phyloP scores from a whole-genome alignment of 305 asterid genomes.

The Fraxinus dipetala region DNA sequence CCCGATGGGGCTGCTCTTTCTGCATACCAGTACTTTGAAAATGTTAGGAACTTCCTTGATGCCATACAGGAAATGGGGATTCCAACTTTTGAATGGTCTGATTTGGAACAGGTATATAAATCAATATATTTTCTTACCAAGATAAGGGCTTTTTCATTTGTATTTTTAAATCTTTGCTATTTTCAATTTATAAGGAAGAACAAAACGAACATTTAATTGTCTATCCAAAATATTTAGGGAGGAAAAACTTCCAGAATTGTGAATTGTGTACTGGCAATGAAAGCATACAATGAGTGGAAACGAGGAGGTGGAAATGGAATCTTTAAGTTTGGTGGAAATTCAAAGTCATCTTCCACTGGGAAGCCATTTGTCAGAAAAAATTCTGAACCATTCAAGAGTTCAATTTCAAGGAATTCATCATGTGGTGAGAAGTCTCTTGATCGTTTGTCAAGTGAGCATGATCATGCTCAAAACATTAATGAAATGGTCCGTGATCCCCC shows the following conservation, averaged over 20 bases:
- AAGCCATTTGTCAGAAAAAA: slow-evolving; percentile 59
- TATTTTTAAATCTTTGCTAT: slow-evolving; percentile 10
- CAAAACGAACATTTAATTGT: background rate
- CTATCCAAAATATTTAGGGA: slow-evolving; percentile 44
- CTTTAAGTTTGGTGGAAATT: slow-evolving; percentile 67
- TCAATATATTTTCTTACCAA: background rate
- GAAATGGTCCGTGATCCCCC: slow-evolving; percentile 50
- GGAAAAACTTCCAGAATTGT: slow-evolving; percentile 82
- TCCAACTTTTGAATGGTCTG: slow-evolving; percentile 92
- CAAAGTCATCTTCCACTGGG: slow-evolving; percentile 49
- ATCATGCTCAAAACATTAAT: slow-evolving; percentile 37
- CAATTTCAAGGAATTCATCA: slow-evolving; percentile 56
- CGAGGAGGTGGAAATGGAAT: slow-evolving; percentile 68
- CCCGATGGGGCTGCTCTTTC: slow-evolving; percentile 98
- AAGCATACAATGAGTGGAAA: slow-evolving; percentile 73
- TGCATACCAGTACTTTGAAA: slow-evolving; percentile 89
- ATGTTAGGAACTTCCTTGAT: slow-evolving; percentile 80
- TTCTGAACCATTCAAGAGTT: slow-evolving; percentile 63
- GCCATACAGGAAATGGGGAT: slow-evolving; percentile 73
- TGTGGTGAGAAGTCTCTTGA: slow-evolving; percentile 46
- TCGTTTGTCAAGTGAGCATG: slow-evolving; percentile 37
- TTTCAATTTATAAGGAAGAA: background rate
- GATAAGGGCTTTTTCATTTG: background rate
- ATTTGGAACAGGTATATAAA: slow-evolving; percentile 70
- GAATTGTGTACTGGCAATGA: slow-evolving; percentile 69